phyloP scores from a whole-genome alignment of 2,329 filamentous ascomycete species.

The Colletotrichum salicis region DNA sequence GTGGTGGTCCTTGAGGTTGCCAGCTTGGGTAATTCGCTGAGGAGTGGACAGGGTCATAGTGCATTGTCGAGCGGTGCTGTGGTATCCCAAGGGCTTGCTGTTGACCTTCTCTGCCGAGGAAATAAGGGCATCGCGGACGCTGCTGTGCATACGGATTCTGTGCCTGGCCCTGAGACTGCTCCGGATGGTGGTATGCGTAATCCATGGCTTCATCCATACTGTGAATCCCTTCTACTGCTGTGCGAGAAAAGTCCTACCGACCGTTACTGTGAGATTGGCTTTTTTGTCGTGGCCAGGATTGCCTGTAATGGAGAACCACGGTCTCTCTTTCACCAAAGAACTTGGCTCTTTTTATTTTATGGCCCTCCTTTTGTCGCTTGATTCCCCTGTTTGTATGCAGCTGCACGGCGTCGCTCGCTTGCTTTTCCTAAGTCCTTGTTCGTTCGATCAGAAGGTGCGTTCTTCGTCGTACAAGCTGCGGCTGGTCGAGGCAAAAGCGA shows the following conservation, averaged over 20 bases:
- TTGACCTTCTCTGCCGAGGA: conserved; percentile 7
- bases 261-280: not conserved
- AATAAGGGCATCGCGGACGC: conserved; percentile 24
- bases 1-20: conserved; percentile 27
- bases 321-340: not conserved
- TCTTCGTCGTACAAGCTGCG: not conserved
- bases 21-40: conserved; percentile 38
- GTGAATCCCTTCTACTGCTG: not conserved
- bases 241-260: not conserved
- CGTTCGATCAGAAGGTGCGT: not conserved
- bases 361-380: not conserved
- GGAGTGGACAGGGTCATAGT: conserved; percentile 43
- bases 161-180: conserved; percentile 17
- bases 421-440: not conserved
- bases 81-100: not conserved
- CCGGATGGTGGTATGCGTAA: conserved; percentile 29
- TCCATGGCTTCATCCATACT: conserved; percentile 33
- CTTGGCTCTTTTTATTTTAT: not conserved
- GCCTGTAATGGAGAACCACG: not conserved
- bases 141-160: conserved; percentile 23
- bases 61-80: conserved; percentile 31
- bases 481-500: conserved; percentile 4
- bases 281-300: not conserved
- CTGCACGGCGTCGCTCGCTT: conserved; percentile 16
- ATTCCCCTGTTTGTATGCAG: conserved; percentile 6